Evolutionary conservation across 2,329 filamentous ascomycete genomes (phyloP).

Genomic region (Aureobasidium melanogenum): DNA sequence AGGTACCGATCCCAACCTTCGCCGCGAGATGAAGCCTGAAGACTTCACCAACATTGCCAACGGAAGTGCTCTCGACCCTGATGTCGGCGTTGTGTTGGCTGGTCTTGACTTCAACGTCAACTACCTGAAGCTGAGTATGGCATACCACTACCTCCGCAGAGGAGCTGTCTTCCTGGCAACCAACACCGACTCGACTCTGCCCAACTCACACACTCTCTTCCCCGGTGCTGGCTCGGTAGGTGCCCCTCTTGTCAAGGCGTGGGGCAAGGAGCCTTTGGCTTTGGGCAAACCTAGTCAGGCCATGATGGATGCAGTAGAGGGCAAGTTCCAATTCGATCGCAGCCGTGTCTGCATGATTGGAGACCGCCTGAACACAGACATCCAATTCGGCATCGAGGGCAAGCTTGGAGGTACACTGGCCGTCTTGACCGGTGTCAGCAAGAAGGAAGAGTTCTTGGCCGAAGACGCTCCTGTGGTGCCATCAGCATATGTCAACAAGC

Average conservation of each 20-base stretch:
- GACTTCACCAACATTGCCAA: constrained; percentile 71
- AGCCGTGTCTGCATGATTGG: constrained; percentile 89
- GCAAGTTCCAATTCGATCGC: constrained; percentile 84
- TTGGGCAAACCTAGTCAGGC: constrained; percentile 94
- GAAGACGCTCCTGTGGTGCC: constrained; percentile 62
- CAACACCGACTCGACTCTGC: constrained; percentile 85
- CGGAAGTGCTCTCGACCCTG: constrained; percentile 69
- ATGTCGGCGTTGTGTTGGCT: constrained; percentile 81
- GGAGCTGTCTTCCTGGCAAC: constrained; percentile 87
- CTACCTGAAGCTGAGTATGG: constrained; percentile 82
- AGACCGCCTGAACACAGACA: constrained; percentile 89
- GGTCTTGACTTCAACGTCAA: constrained; percentile 93
- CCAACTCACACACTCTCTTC: constrained; percentile 73
- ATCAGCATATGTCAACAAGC: constrained; percentile 70
- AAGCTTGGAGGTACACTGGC: constrained; percentile 83
- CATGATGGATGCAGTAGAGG: constrained; percentile 99
- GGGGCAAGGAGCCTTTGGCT: constrained; percentile 59
- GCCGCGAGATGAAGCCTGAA: constrained; percentile 67
- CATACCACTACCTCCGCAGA: constrained; percentile 73
- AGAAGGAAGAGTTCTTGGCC: constrained; percentile 73
- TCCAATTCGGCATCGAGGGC: constrained; percentile 87
- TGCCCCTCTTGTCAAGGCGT: constrained; percentile 61
- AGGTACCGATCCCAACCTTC: constrained; percentile 70
- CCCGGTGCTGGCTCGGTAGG: constrained; percentile 81
- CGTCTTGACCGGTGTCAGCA: constrained; percentile 81